Evolutionary conservation across 179 eudicot species (phyloP).

Genomic region (Silene vulgaris): DNA sequence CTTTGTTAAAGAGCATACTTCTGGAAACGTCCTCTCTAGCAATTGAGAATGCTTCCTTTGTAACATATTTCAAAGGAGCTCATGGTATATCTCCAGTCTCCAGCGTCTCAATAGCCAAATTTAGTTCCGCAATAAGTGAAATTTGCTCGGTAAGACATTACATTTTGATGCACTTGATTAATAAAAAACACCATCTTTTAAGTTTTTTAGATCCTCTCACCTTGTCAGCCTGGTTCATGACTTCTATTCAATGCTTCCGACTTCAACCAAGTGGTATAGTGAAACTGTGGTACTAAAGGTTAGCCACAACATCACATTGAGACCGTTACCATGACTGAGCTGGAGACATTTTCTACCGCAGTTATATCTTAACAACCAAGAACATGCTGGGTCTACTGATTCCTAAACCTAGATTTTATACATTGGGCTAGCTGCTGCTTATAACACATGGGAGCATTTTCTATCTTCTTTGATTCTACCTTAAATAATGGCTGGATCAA

Average conservation of each 20-base stretch:
- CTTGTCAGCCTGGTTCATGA: slow-evolving; percentile 6
- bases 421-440: not conserved
- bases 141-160: slow-evolving; percentile 54
- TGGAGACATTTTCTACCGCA: too few species aligned
- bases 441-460: not conserved
- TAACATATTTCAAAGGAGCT: slow-evolving; percentile 84
- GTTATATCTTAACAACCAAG: too few species aligned
- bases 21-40: slow-evolving; percentile 33
- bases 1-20: slow-evolving; percentile 46
- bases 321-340: too few species aligned
- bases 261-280: not conserved
- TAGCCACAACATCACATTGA: too few species aligned
- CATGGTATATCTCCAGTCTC: slow-evolving; percentile 95
- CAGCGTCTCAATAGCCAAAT: slow-evolving; percentile 55
- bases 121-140: slow-evolving; percentile 46
- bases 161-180: slow-evolving; percentile 6
- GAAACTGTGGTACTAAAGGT: not conserved
- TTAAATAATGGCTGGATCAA: not conserved
- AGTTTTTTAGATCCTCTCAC: not conserved
- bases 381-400: too few species aligned
- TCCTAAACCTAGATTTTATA: too few species aligned
- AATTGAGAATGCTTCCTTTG: slow-evolving; percentile 38
- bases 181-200: not conserved
- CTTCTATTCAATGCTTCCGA: not conserved
- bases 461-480: not conserved